phyloP scores from a whole-genome alignment of 2,329 filamentous ascomycete genomes.

The Cordyceps pruinosa region DNA sequence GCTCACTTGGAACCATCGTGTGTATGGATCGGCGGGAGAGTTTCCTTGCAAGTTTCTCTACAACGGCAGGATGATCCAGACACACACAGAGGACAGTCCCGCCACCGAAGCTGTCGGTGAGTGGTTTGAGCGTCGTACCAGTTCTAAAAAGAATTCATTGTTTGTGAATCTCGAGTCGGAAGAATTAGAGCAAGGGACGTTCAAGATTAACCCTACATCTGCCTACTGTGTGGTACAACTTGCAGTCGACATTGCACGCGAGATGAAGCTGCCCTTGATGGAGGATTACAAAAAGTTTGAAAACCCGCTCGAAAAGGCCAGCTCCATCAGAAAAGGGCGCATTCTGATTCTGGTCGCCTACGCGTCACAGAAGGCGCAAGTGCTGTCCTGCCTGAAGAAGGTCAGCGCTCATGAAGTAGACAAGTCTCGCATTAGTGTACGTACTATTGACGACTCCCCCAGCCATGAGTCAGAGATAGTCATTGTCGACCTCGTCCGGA shows the following conservation, averaged over 20 bases:
- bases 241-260: background rate
- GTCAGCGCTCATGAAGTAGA: background rate
- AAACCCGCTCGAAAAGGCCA: background rate
- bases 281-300: background rate
- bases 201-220: background rate
- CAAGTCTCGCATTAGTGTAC: constrained; percentile 1
- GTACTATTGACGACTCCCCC: background rate
- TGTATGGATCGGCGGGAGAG: background rate
- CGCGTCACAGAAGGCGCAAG: background rate
- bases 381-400: background rate
- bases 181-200: background rate
- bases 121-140: background rate
- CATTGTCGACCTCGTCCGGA: background rate
- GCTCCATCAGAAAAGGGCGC: background rate
- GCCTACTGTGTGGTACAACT: background rate
- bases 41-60: background rate
- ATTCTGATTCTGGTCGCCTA: background rate
- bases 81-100: background rate
- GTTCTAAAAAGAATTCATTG: background rate
- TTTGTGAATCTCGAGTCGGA: background rate
- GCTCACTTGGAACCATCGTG: background rate
- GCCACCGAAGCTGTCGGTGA: background rate
- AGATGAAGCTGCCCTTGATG: background rate
- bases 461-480: background rate
- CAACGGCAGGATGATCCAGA: background rate